Evolutionary conservation across 2,329 filamentous ascomycete genomes (phyloP), one percentile per base, ranked within the genome.

Genomic region (Nemania diffusa): DNA sequence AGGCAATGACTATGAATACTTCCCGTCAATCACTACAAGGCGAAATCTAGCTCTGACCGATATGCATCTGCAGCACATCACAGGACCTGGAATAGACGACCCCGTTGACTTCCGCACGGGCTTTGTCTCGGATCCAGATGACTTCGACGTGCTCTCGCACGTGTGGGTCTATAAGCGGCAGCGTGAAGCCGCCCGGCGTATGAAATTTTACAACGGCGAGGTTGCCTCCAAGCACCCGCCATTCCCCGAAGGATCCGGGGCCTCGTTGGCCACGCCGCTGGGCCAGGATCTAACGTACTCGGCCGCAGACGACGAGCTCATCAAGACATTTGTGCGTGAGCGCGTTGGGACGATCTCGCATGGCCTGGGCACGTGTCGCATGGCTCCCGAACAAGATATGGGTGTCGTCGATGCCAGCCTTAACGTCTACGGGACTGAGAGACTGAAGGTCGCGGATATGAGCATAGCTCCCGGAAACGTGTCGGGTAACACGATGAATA

Each of bases 91-190:
- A 0, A 66, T 81, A 1, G 73, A 79, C 8, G 81, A 84, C 15
- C 75, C 79, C 0, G 77, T 83, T 7, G 83, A 88, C 60, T 89
- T 91, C 58, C 2, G 26, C 2, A 5, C 50, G 0, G 58, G 50
- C 5, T 48, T 34, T 20, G 1, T 62, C 5, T 5, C 81, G 87
- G 56, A 80, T 84, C 66, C 22, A 11, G 13, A 64, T 75, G 24
- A 67, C 60, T 40, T 87, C 20, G 88, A 91, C 71, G 37, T 89
- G 20, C 84, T 84, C 72, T 85, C 83, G 70, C 83, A 86, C 17
- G 70, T 87, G 11, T 90, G 87, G 87, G 83, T 81, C 0, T 91
- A 91, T 80, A 91, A 91, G 76, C 84, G 84, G 72, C 82, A 84
- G 26, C 86, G 89, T 2, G 87, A 90, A 74, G 82, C 89, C 53